Conservation (phyloP, 139 green algal species). For the Tetraselmis striata region DNA sequence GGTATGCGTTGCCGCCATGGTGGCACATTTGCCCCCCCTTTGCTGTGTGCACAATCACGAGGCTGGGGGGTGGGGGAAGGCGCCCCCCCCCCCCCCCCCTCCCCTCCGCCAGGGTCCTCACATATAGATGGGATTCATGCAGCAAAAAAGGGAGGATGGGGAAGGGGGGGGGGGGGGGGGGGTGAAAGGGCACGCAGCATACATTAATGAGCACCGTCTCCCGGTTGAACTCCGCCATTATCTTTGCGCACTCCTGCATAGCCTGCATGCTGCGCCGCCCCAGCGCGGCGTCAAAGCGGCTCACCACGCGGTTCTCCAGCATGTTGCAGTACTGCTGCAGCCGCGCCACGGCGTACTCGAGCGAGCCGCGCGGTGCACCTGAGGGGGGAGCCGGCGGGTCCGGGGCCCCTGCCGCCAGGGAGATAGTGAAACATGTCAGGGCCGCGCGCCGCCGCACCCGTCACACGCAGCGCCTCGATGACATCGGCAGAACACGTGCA, state of each 20-base stretch:
- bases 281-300: slow-evolving; percentile 51
- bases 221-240: slow-evolving; percentile 50
- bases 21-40: no score
- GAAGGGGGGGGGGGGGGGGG: no score
- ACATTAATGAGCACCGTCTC: neutral
- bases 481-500: neutral
- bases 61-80: no score
- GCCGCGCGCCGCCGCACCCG: neutral
- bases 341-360: slow-evolving; percentile 36
- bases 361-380: slow-evolving; percentile 17
- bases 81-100: no score
- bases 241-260: slow-evolving; percentile 53
- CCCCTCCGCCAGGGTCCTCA: no score
- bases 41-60: no score
- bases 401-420: neutral
- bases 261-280: slow-evolving; percentile 24
- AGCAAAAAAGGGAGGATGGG: no score
- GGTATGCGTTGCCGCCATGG: no score
- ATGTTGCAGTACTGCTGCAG: slow-evolving; percentile 51
- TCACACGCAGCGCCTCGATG: neutral
- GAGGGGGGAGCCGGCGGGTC: slow-evolving; percentile 8
- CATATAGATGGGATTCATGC: no score
- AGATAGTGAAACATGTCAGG: no score
- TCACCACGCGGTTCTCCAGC: slow-evolving; percentile 58
- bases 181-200: no score